phyloP scores from a whole-genome alignment of 2,329 filamentous ascomycete genomes.

The Pseudopyricularia javanii region DNA sequence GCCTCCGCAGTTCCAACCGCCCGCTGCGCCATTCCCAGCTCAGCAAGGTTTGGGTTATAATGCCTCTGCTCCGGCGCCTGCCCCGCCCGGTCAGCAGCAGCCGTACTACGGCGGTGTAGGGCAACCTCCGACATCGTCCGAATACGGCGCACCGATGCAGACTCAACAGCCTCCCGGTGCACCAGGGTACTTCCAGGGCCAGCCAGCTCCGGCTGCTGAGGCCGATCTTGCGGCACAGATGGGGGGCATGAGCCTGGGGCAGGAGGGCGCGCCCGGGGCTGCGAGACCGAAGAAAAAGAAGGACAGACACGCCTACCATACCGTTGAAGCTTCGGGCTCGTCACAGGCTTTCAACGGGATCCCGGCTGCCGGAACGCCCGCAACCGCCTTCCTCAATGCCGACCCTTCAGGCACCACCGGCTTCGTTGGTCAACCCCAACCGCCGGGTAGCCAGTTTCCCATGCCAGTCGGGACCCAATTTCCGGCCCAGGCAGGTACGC shows the following conservation, averaged over 20 bases:
- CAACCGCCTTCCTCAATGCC: slow-evolving; percentile 47
- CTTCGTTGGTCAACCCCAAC: slow-evolving; percentile 31
- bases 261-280: slow-evolving; percentile 30
- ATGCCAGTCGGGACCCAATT: slow-evolving; percentile 42
- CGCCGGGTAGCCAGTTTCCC: slow-evolving; percentile 47
- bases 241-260: slow-evolving; percentile 60
- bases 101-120: slow-evolving; percentile 19
- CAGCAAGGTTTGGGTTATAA: slow-evolving; percentile 30
- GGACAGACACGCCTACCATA: slow-evolving; percentile 86
- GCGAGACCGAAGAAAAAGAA: slow-evolving; percentile 68
- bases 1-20: slow-evolving; percentile 35
- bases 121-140: slow-evolving; percentile 8
- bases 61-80: slow-evolving; percentile 20
- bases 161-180: slow-evolving; percentile 6
- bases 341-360: slow-evolving; percentile 60
- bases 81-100: slow-evolving; percentile 21
- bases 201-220: slow-evolving; percentile 23
- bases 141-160: slow-evolving; percentile 14
- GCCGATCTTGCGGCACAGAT: slow-evolving; percentile 57
- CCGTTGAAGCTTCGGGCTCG: slow-evolving; percentile 59
- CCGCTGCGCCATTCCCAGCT: slow-evolving; percentile 39
- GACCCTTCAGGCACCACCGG: slow-evolving; percentile 29
- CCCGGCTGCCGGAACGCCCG: slow-evolving; percentile 41
- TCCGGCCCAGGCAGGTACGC: slow-evolving; percentile 30
- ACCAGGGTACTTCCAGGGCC: slow-evolving; percentile 20